Evolutionary conservation across 371 early-diverging fungal genomes (phyloP), one percentile per base, ranked within the genome.

Genomic region (Syncephalis plumigaleata): DNA sequence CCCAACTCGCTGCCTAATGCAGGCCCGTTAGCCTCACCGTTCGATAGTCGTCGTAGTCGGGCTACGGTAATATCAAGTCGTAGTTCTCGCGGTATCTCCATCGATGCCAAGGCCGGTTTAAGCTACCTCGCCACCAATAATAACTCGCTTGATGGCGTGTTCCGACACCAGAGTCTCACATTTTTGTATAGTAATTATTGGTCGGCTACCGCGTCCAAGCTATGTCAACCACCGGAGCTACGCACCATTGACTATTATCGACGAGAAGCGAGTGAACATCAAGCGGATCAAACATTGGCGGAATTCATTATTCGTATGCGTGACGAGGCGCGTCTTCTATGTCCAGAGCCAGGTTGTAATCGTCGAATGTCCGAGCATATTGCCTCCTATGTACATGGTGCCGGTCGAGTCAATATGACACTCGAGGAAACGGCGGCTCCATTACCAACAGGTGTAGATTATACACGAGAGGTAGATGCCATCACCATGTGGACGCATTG

Each of bases 401-500:
- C 75, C 48, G 81, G 82, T 8, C 64, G 77, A 26, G 66, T 92
- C n/a, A 81, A 67, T 39, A 82, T 93, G 0, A 73, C 70, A 3
- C 74, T 87, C 3, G 83, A 87, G 47, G 66, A 68, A n/a, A 49
- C 56, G 47, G 52, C 48, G 1, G 56, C 55, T 1, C 26, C 52
- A 25, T 56, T 72, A 21, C 68, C 70, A 18, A 1, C 45, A 63
- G 77, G 78, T 2, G 73, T 86, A 75, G 75, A 79, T 43, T 11
- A 25, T 77, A 37, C 56, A 65, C 23, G 68, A 57, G 2, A 55
- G 77, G 3, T 64, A 68, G 75, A 87, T 39, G 67, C 69, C 7
- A 79, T 92, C 39, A 54, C 80, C 42, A 85, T 89, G 74, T 90
- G 87, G 83, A 81, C 81, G 40, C 64, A 65, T 39, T 96, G 96